Conservation (phyloP, 129 eudicot species). For the Saposhnikovia divaricata region DNA sequence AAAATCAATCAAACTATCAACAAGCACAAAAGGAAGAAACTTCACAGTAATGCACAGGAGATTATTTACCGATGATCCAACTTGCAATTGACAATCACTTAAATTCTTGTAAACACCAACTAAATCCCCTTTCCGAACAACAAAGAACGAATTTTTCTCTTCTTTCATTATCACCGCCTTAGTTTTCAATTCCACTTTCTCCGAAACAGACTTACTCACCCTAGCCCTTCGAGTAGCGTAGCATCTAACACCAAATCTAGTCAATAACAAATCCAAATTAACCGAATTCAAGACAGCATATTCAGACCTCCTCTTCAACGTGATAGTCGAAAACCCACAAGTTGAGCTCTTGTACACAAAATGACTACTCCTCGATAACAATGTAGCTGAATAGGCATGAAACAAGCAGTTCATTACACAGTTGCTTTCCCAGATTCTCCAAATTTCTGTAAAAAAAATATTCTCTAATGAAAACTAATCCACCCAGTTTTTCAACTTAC, state of each 20-base stretch:
- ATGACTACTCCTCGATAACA: slow-evolving; percentile 45
- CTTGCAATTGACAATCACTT: slow-evolving; percentile 89
- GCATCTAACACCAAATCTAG: slow-evolving; percentile 38
- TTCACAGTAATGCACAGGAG: background rate
- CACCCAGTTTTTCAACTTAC: background rate
- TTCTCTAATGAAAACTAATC: slow-evolving; percentile 1
- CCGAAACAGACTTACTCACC: slow-evolving; percentile 28
- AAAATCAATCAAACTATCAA: background rate
- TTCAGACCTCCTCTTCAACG: slow-evolving; percentile 27
- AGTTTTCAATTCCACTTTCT: slow-evolving; percentile 24
- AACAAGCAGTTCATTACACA: slow-evolving; percentile 66
- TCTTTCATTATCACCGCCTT: slow-evolving; percentile 39
- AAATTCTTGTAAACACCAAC: slow-evolving; percentile 82
- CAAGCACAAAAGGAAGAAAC: background rate
- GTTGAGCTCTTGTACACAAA: slow-evolving; percentile 33
- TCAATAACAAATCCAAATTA: slow-evolving; percentile 26
- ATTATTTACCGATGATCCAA: slow-evolving; percentile 65
- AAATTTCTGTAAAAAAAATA: slow-evolving; percentile 33
- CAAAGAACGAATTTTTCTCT: slow-evolving; percentile 73
- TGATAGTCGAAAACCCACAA: slow-evolving; percentile 19
- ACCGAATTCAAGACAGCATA: slow-evolving; percentile 28
- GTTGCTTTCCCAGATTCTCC: slow-evolving; percentile 29
- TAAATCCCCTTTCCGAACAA: slow-evolving; percentile 87
- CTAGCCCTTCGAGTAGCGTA: slow-evolving; percentile 36
- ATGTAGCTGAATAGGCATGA: slow-evolving; percentile 42